Base-by-base conservation (phyloP, 1,284 basidiomycete genomes). In the Somion occarium region DNA sequence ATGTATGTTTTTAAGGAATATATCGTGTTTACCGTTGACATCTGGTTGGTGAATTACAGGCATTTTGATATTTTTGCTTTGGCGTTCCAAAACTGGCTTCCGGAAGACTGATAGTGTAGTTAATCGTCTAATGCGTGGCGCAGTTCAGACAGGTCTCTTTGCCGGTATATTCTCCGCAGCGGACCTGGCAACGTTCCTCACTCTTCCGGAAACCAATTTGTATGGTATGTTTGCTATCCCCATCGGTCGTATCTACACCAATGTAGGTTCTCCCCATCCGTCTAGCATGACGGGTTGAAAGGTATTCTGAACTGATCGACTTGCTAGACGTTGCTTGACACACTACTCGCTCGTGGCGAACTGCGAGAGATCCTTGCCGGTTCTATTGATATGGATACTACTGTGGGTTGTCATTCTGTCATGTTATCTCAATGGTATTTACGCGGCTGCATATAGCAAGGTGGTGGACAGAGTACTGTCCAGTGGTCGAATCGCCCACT, bases 121-220 rank as follows among this genome's bases (percentile, higher is more conserved):
- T 53, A 72, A 73, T 51, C 68, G 70, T 26, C 63, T 78, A 1
- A 76, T 77, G 53, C 68, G 75, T 34, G 73, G 72, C 22, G 73
- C 73, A 15, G 62, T 79, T 18, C 76, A 76, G 53, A 78, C 77
- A 0, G 70, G 69, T 38, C 53, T 77, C 5, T 76, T 79, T 39
- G 70, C 67, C 1, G 68, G 65, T 0, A 62, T 77, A 3, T 79
- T 78, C 56, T 69, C 75, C 12, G 45, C 75, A 20, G 69, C 65
- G 2, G 73, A 76, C 53, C 51, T 77, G 27, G 66, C 75, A 39
- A 63, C 66, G 1, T 77, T 75, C 58, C 37, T 70, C 38, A 37
- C 41, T 26, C 44, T 39, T 44, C 62, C 64, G 19, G 37, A 53
- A n/a, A 72, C 72, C 3, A 70, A 70, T 51, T 57, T 74, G 5